phyloP scores from a whole-genome alignment of 306 rosid species.

The Rubus idaeus region DNA sequence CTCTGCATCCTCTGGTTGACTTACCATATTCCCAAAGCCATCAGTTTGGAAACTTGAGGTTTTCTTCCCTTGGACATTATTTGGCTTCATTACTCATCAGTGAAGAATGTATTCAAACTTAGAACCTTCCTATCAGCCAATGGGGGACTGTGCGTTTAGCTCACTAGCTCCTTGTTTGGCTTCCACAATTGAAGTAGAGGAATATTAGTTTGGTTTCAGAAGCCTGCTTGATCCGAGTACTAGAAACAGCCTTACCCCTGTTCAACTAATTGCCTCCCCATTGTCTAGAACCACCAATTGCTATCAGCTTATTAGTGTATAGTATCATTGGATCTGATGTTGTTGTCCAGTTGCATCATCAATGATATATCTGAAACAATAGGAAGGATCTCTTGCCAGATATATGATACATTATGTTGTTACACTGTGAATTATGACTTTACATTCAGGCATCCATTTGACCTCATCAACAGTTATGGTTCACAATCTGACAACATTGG shows the following conservation, averaged over 20 bases:
- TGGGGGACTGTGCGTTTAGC: background rate
- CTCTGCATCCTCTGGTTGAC: background rate
- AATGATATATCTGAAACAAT: background rate
- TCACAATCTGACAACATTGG: background rate
- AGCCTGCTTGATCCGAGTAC: background rate
- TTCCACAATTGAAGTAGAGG: background rate
- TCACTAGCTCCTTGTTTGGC: background rate
- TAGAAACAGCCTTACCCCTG: background rate
- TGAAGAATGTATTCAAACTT: background rate
- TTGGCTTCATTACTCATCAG: background rate
- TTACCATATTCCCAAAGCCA: background rate
- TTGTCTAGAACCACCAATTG: background rate
- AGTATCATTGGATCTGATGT: background rate
- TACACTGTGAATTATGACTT: background rate
- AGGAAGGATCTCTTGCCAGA: background rate
- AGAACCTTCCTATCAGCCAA: no score
- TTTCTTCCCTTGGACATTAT: background rate
- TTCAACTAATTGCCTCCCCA: background rate
- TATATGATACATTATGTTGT: background rate
- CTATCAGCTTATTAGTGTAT: background rate
- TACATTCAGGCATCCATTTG: background rate
- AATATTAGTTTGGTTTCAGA: background rate
- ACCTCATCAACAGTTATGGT: background rate
- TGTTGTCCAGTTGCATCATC: background rate
- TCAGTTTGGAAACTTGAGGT: background rate